Percentiles rank a stretch among this genome's conserved stretches.
These are phyloP conservation scores for Vachellia collinsii DNA, from an alignment of 306 rosid species.

Conservation along the genomic window DNA sequence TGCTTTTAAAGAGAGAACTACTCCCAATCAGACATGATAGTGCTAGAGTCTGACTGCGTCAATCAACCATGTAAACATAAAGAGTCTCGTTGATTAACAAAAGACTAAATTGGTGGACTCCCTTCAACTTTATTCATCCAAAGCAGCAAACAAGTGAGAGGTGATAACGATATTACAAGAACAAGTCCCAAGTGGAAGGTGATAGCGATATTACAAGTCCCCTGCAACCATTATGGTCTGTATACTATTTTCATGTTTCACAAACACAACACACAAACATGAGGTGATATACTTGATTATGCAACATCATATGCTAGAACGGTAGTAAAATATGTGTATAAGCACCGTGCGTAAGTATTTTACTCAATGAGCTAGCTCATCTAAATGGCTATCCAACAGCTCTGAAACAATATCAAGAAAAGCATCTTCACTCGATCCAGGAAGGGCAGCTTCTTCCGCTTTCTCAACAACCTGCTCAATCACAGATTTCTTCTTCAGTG, in stretches of 20 bases:
- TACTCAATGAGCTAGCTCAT: slow-evolving; percentile 40
- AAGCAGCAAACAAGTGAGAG: slow-evolving; percentile 1
- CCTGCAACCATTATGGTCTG: slow-evolving; percentile 34
- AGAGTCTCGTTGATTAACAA: too few species aligned
- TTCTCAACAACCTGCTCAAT: slow-evolving; percentile 61
- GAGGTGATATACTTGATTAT: not conserved
- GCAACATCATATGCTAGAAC: not conserved
- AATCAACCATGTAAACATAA: too few species aligned
- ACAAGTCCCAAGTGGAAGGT: too few species aligned
- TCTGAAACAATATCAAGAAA: slow-evolving; percentile 57
- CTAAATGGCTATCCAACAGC: slow-evolving; percentile 56
- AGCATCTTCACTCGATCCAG: slow-evolving; percentile 52
- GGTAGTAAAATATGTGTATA: not conserved
- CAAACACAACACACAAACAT: slow-evolving; percentile 18
- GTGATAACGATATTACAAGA: slow-evolving; percentile 11
- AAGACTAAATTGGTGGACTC: not conserved
- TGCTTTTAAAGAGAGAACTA: too few species aligned
- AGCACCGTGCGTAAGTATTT: not conserved
- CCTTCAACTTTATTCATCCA: slow-evolving; percentile 11
- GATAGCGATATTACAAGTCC: not conserved
- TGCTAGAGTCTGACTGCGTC: too few species aligned
- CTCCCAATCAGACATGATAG: too few species aligned
- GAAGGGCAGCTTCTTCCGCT: slow-evolving; percentile 54
- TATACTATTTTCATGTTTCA: slow-evolving; percentile 21
- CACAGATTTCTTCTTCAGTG: slow-evolving; percentile 54